Evolutionary conservation across 1,139 yeast genomes (phyloP).

Genomic region (Entelexis sorbosivorans): DNA sequence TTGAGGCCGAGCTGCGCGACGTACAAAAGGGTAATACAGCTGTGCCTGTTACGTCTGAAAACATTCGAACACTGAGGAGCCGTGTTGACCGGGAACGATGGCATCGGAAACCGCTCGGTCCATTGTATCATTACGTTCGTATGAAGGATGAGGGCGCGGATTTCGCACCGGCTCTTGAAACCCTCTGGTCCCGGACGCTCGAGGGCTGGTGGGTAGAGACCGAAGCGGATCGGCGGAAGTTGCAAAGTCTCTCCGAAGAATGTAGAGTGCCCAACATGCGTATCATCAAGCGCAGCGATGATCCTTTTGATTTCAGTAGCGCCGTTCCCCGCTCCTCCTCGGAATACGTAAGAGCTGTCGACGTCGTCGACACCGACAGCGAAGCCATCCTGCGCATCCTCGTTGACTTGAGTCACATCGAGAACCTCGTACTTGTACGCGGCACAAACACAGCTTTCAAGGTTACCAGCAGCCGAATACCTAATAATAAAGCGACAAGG

Average conservation of each 20-base stretch:
- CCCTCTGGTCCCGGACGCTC: conserved; percentile 39
- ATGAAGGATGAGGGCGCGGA: conserved; percentile 54
- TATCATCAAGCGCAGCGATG: conserved; percentile 47
- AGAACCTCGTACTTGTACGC: conserved; percentile 4
- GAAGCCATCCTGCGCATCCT: conserved; percentile 17
- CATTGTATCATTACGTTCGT: conserved; percentile 55
- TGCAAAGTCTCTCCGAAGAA: conserved; percentile 38
- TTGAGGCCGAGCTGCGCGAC: neutral
- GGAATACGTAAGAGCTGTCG: conserved; percentile 15
- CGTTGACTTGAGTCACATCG: conserved; percentile 18
- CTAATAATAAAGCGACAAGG: neutral
- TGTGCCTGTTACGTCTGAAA: neutral
- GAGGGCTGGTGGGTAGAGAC: conserved; percentile 59
- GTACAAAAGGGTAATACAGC: neutral
- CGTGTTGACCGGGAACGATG: conserved; percentile 20
- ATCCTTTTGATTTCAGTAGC: conserved; percentile 37
- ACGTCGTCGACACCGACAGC: conserved; percentile 9
- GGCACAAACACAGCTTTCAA: neutral
- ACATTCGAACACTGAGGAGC: neutral
- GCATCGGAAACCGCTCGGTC: conserved; percentile 48
- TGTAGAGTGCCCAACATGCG: conserved; percentile 29
- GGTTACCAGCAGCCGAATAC: neutral
- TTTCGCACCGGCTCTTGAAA: conserved; percentile 42
- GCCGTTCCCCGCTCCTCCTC: conserved; percentile 2
- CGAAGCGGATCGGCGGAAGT: conserved; percentile 45